A percentile compares a stretch with the other conserved stretches of the same genome.
These are phyloP conservation scores for Eruca vesicaria DNA, from an alignment of 441 rosid genomes.

Conservation along the genomic window DNA sequence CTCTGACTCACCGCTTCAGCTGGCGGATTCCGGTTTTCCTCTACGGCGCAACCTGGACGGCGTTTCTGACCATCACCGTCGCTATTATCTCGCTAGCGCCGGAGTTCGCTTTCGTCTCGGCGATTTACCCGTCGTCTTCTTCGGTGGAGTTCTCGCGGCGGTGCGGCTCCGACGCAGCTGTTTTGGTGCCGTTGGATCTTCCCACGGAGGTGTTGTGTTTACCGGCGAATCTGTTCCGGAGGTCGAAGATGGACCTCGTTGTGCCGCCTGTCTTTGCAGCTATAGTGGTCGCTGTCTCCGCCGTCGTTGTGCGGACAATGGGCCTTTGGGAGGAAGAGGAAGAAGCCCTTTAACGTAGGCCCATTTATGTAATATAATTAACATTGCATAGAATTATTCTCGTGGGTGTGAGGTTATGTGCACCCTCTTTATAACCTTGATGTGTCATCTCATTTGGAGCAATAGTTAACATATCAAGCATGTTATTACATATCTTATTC, in stretches of 20 bases:
- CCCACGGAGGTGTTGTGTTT: constrained; percentile 72
- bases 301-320: constrained; percentile 62
- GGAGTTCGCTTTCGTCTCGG: constrained; percentile 72
- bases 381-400: not conserved
- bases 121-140: constrained; percentile 54
- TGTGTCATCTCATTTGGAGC: too few relatives aligned
- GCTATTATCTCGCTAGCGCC: constrained; percentile 81
- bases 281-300: constrained; percentile 70
- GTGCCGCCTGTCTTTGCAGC: constrained; percentile 87
- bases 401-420: not conserved
- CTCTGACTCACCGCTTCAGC: constrained; percentile 44
- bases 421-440: not conserved
- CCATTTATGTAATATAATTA: not conserved
- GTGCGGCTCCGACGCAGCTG: constrained; percentile 48
- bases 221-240: constrained; percentile 58
- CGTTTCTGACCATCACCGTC: constrained; percentile 62
- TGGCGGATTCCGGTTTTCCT: constrained; percentile 57
- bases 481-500: too few relatives aligned
- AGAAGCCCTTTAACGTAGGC: constrained; percentile 25
- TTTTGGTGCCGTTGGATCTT: constrained; percentile 68
- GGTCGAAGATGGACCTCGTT: constrained; percentile 61
- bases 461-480: too few relatives aligned
- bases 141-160: constrained; percentile 35
- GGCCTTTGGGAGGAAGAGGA: constrained; percentile 53
- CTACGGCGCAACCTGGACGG: constrained; percentile 79